Base-by-base conservation (phyloP, 495 filamentous ascomycete genomes). In the Aspergillus bridgeri region DNA sequence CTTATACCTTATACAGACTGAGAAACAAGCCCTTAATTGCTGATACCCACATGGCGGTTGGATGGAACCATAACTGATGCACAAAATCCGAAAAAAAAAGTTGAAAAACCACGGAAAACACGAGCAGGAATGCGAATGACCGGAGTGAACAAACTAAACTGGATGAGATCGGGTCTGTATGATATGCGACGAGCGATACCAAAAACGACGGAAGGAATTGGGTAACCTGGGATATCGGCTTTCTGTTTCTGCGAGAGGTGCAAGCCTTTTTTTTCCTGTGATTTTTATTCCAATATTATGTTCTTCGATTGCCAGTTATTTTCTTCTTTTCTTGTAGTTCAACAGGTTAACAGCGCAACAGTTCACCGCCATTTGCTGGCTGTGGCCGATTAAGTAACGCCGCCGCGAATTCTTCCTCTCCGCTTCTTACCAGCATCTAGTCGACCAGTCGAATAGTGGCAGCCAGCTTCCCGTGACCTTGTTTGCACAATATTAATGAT, bases 41-140 rank as follows among this genome's bases (percentile, higher is more conserved):
- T 63, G 65, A 68, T 65, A 63, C 59, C 59, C 59, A 56, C 56
- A 49, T 48, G 55, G 48, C 15, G 53, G 54, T 54, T 62, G 56
- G 42, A 48, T 27, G 29, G 24, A 51, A 44, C 54, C 22, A 55
- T 51, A 57, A 54, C 23, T 51, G 46, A 45, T 20, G 11, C n/a
- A 19, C 52, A 43, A 50, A 43, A 20, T 21, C 9, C 21, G 27
- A 53, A 48, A 48, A 48, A 44, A 29, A 52, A 43, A 51, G 45
- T 53, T 44, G 46, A 22, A 42, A 27, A 49, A 23, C 42, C 20
- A 52, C 19, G 44, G 53, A 42, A 54, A 21, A 53, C 33, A 38
- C 23, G 58, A 23, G 49, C 33, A 19, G 17, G 19, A 54, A 48
- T 44, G 54, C 11, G 19, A 54, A 48, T 44, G 54, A 51, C 45